Percentiles rank a stretch among this genome's conserved stretches.
These are phyloP conservation scores for Populus deltoides DNA, from an alignment of 345 rosid species.

Conservation along the genomic window DNA sequence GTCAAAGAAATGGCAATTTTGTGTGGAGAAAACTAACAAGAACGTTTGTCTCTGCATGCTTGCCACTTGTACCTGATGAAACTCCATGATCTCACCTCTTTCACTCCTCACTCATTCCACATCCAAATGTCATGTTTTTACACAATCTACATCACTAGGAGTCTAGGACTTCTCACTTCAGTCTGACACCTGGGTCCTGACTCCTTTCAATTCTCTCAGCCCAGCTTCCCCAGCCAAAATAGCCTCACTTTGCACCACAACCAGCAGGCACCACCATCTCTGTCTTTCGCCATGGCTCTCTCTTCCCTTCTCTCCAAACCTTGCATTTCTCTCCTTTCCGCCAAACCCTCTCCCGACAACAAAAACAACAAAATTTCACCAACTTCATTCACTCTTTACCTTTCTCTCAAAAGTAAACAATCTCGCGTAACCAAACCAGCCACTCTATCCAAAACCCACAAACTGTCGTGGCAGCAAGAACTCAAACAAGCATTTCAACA, in stretches of 20 bases:
- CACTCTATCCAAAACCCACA: conserved; percentile 1
- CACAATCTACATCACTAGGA: neutral
- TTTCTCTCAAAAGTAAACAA: neutral
- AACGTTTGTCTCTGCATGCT: neutral
- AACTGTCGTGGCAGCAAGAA: conserved; percentile 19
- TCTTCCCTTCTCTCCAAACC: conserved; percentile 17
- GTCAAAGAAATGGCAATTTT: neutral
- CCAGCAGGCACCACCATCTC: neutral
- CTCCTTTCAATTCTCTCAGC: neutral
- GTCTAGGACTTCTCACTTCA: neutral
- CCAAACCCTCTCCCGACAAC: neutral
- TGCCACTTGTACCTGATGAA: neutral
- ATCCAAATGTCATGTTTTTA: neutral
- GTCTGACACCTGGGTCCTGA: neutral
- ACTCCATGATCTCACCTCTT: neutral
- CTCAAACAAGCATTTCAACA: conserved; percentile 6
- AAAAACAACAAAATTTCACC: neutral
- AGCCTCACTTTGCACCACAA: neutral
- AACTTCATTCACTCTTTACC: neutral
- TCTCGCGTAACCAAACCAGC: neutral
- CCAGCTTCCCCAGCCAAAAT: neutral
- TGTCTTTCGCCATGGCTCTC: conserved; percentile 8
- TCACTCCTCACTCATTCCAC: neutral
- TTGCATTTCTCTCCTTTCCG: neutral
- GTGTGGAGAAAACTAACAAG: neutral